Evolutionary conservation across 305 asterid genomes (phyloP).

Genomic region (Nicotiana rustica): DNA sequence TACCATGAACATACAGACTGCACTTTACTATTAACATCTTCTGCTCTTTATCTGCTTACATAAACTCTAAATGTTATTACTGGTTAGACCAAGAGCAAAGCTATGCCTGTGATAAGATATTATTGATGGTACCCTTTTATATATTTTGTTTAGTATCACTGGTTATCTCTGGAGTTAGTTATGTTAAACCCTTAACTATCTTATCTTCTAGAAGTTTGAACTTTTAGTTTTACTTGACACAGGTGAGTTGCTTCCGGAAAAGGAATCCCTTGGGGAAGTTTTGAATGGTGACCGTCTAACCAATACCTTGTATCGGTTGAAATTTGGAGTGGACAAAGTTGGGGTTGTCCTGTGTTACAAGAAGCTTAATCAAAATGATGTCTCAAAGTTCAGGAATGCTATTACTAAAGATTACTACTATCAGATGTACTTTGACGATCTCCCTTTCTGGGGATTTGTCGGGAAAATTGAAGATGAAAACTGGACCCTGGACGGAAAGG

Average conservation of each 20-base stretch:
- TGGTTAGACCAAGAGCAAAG: conserved; percentile 14
- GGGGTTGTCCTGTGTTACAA: conserved; percentile 65
- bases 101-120: not conserved
- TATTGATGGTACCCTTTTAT: not conserved
- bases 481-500: conserved; percentile 52
- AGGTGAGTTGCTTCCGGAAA: conserved; percentile 69
- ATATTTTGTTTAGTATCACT: not conserved
- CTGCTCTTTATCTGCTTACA: conserved; percentile 7
- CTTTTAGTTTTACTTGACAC: conserved; percentile 41
- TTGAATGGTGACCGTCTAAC: conserved; percentile 73
- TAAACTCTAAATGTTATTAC: not conserved
- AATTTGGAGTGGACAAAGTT: conserved; percentile 66
- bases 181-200: not conserved
- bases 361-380: conserved; percentile 57
- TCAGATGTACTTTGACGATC: conserved; percentile 91
- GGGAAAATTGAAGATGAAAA: conserved; percentile 83
- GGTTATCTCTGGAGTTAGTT: not conserved
- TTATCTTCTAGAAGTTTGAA: conserved; percentile 32
- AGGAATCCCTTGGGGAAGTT: conserved; percentile 80
- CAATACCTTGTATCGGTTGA: conserved; percentile 65
- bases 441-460: conserved; percentile 92
- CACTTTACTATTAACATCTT: not conserved
- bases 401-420: conserved; percentile 71
- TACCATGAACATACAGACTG: not conserved
- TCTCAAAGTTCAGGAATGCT: conserved; percentile 71